These are phyloP conservation scores for Phytophthora chlamydospora DNA, from an alignment of 352 stramenopile genomes.

Conservation along the genomic window DNA sequence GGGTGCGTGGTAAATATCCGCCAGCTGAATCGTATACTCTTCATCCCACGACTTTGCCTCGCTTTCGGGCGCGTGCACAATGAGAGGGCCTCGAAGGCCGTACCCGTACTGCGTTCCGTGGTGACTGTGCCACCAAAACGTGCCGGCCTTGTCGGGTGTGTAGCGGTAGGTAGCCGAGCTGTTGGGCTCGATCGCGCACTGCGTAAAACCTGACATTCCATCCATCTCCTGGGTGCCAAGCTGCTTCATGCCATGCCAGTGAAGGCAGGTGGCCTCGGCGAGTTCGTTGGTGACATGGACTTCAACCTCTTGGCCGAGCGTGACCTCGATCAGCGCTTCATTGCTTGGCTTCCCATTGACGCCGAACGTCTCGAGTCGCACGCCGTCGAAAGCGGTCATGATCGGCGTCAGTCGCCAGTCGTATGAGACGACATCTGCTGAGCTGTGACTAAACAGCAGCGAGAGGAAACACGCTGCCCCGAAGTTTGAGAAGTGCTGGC, in stretches of 20 bases:
- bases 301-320: slow-evolving; percentile 32
- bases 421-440: slow-evolving; percentile 10
- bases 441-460: not conserved
- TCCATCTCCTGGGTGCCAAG: slow-evolving; percentile 40
- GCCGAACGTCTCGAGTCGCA: slow-evolving; percentile 13
- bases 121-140: slow-evolving; percentile 47
- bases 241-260: slow-evolving; percentile 46
- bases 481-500: no score
- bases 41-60: slow-evolving; percentile 22
- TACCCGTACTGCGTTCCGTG: slow-evolving; percentile 38
- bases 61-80: slow-evolving; percentile 21
- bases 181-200: slow-evolving; percentile 39
- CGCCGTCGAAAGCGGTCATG: slow-evolving; percentile 25
- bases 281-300: slow-evolving; percentile 37
- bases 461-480: not conserved
- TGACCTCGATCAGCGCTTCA: slow-evolving; percentile 25
- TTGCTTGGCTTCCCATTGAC: slow-evolving; percentile 27
- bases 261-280: slow-evolving; percentile 21
- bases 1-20: slow-evolving; percentile 37
- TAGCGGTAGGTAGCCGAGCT: slow-evolving; percentile 32
- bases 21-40: slow-evolving; percentile 37
- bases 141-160: slow-evolving; percentile 38
- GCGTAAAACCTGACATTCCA: slow-evolving; percentile 36
- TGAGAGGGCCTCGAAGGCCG: slow-evolving; percentile 39
- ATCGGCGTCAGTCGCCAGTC: slow-evolving; percentile 27